Evolutionary conservation across 352 stramenopile species (phyloP).

Genomic region (Phytophthora agathidicida): DNA sequence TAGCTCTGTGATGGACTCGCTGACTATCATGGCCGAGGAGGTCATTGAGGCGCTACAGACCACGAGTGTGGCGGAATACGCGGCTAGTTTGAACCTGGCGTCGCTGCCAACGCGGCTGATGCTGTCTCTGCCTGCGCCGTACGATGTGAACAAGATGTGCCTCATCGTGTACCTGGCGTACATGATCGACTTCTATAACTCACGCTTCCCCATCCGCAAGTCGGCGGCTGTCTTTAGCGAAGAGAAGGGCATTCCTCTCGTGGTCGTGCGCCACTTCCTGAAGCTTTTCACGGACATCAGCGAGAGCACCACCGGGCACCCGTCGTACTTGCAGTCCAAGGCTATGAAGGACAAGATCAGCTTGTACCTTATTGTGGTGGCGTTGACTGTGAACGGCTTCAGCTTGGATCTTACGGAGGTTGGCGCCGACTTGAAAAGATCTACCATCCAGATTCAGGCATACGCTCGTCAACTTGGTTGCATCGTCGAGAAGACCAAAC

Average conservation of each 20-base stretch:
- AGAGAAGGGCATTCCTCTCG: slow-evolving; percentile 74
- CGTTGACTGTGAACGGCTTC: slow-evolving; percentile 77
- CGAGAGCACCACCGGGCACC: slow-evolving; percentile 57
- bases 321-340: slow-evolving; percentile 79
- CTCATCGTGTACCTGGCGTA: slow-evolving; percentile 81
- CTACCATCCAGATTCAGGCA: slow-evolving; percentile 46
- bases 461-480: slow-evolving; percentile 83
- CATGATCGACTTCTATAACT: slow-evolving; percentile 68
- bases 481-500: slow-evolving; percentile 71
- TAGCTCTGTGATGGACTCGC: slow-evolving; percentile 69
- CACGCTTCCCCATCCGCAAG: slow-evolving; percentile 69
- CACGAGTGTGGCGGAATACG: slow-evolving; percentile 63
- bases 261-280: slow-evolving; percentile 72
- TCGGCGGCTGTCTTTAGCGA: slow-evolving; percentile 73
- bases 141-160: slow-evolving; percentile 72
- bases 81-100: slow-evolving; percentile 47
- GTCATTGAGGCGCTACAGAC: slow-evolving; percentile 66
- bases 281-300: slow-evolving; percentile 74
- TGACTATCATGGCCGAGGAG: slow-evolving; percentile 79
- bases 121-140: slow-evolving; percentile 67
- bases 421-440: slow-evolving; percentile 71
- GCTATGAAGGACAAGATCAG: slow-evolving; percentile 83
- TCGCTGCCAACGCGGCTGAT: slow-evolving; percentile 68
- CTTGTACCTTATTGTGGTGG: slow-evolving; percentile 76
- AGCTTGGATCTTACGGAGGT: slow-evolving; percentile 79